Base-by-base conservation (phyloP, 345 rosid species). In the Pistacia atlantica region DNA sequence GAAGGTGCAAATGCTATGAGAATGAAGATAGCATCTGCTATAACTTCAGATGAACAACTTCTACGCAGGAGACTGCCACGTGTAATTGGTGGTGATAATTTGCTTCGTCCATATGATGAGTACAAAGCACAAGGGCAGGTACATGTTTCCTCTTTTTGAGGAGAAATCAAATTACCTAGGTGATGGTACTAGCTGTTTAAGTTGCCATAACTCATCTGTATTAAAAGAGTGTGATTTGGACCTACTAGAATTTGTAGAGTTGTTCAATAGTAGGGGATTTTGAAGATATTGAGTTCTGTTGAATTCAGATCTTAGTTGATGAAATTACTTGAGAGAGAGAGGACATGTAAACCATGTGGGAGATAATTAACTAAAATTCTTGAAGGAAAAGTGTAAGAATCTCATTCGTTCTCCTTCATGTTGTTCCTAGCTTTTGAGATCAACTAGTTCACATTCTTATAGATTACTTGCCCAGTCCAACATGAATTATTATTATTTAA, bases 1-100 rank as follows among this genome's bases (percentile, higher is more conserved):
- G 99, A 96, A 88, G 99, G 99, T 77, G 99, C 99, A 72, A 96
- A 96, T 88, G 99, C 98, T 70, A 85, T 96, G 94, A 89, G 98
- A 84, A 93, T 94, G 97, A 94, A 97, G 86, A 94, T 97, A 81
- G 86, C 90, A 80, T 90, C 99, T 71, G 97, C 98, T 73, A 89
- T 97, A 84, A 89, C 98, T 63, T 94, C 99, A 80, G 99, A 97
- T 84, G 98, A 97, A 73, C 99, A 97, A 80, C 96, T 94, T 69
- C 97, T 97, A 67, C 98, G 98, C 65, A 86, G 80, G 83, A 91
- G 98, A 84, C 87, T 94, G 77, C 98, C 97, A 68, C 94, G 99
- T 62, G 98, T 89, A 63, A 86, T 97, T 80, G 80, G 97, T 57
- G 98, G 93, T 77, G 97, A 97, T 84, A 90, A 88, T 86, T 84